Percentiles rank a stretch among this genome's conserved stretches.
phyloP scores from a whole-genome alignment of 2,329 filamentous ascomycete genomes.

The Fusarium buxicola region DNA sequence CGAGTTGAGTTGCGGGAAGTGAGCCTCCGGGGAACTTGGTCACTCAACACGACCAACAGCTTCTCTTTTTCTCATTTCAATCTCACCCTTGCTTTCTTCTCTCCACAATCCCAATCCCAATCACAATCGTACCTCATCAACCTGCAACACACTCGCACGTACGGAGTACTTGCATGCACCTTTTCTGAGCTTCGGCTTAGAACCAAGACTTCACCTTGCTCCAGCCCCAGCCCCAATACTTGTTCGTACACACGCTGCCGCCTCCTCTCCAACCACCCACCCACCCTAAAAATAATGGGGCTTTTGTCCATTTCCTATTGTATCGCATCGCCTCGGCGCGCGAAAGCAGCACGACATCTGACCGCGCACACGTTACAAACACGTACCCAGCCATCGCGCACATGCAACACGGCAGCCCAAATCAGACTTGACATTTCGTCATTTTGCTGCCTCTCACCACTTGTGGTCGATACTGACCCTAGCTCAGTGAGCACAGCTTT shows the following conservation, averaged over 20 bases:
- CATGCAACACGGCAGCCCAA: constrained; percentile 7
- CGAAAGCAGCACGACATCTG: constrained; percentile 31
- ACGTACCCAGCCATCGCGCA: constrained; percentile 13
- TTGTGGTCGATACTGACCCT: constrained; percentile 15
- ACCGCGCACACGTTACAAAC: constrained; percentile 27
- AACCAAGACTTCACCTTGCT: constrained; percentile 13
- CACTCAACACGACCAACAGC: constrained; percentile 2
- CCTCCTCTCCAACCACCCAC: constrained; percentile 34
- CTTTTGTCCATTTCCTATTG: constrained; percentile 11
- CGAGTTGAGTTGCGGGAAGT: constrained; percentile 27
- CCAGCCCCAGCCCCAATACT: constrained; percentile 30
- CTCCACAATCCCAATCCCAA: constrained; percentile 13
- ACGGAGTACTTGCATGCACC: constrained; percentile 18
- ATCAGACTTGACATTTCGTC: constrained; percentile 5
- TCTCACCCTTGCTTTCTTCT: constrained; percentile 1
- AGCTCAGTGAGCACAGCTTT: constrained; percentile 6
- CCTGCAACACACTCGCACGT: constrained; percentile 16
- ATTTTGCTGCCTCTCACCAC: constrained; percentile 5
- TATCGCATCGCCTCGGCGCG: constrained; percentile 26
- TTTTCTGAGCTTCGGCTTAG: constrained; percentile 8
- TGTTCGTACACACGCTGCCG: constrained; percentile 20
- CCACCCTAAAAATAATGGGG: constrained; percentile 35
- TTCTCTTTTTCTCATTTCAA: constrained; percentile 1
- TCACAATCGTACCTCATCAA: constrained; percentile 8
- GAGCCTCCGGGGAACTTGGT: constrained; percentile 16